These are phyloP conservation scores for Naumovozyma baii DNA, from an alignment of 805 yeast species.

Conservation along the genomic window DNA sequence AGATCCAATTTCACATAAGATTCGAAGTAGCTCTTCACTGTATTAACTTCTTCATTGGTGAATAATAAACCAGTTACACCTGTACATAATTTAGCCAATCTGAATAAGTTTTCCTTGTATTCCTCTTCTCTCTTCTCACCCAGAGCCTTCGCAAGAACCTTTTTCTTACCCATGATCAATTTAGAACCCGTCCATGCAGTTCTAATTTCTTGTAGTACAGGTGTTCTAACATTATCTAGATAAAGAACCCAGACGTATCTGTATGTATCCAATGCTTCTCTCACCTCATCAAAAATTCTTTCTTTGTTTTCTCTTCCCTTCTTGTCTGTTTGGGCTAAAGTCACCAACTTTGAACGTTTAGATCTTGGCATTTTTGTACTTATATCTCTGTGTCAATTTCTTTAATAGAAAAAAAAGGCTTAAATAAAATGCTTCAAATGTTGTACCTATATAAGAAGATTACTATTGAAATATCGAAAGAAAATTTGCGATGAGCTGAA, in stretches of 20 bases:
- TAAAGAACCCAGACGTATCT: constrained; percentile 77
- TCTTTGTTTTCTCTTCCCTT: constrained; percentile 91
- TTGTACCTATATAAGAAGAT: too few relatives aligned
- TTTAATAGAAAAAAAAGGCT: too few relatives aligned
- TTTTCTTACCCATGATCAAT: constrained; percentile 81
- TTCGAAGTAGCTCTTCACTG: constrained; percentile 81
- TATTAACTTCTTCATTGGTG: constrained; percentile 79
- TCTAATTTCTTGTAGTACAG: constrained; percentile 88
- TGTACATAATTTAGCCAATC: constrained; percentile 49
- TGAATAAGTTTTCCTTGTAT: constrained; percentile 72
- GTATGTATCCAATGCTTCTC: constrained; percentile 67
- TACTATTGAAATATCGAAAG: too few relatives aligned
- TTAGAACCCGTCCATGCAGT: constrained; percentile 88
- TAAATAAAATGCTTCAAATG: too few relatives aligned
- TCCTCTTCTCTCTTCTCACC: constrained; percentile 86
- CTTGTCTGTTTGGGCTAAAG: constrained; percentile 92
- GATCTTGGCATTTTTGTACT: constrained; percentile 75
- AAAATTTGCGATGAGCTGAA: neutral
- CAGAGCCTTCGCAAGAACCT: constrained; percentile 84
- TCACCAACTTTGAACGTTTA: constrained; percentile 89
- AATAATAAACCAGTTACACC: constrained; percentile 85
- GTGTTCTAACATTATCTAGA: constrained; percentile 89
- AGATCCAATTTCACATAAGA: constrained; percentile 72
- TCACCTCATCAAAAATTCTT: constrained; percentile 81
- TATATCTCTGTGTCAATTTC: neutral